A percentile compares a stretch with the other conserved stretches of the same genome.
These are phyloP conservation scores for Ustulina deusta DNA, from an alignment of 2,329 filamentous ascomycete genomes.

Conservation along the genomic window DNA sequence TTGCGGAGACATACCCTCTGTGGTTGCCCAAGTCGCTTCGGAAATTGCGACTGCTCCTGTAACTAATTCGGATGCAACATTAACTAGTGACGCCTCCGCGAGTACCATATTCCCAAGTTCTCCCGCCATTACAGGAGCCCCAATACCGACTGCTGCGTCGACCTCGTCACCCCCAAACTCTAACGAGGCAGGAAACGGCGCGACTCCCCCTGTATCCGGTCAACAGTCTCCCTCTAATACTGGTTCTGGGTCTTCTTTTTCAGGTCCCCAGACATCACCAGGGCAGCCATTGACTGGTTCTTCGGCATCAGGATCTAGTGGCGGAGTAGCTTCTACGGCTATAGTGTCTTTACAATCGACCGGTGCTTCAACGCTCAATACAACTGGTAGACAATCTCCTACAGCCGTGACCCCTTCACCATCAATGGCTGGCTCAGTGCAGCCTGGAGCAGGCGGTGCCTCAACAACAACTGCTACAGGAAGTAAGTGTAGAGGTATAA, in stretches of 20 bases:
- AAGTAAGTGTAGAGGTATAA: conserved; percentile 34
- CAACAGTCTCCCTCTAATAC: conserved; percentile 6
- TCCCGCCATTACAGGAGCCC: not conserved
- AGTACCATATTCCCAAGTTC: conserved; percentile 8
- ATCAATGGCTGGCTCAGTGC: conserved; percentile 20
- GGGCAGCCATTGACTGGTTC: conserved; percentile 2
- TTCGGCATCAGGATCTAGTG: not conserved
- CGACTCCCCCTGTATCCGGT: not conserved
- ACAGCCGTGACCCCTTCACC: not conserved
- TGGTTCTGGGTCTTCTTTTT: conserved; percentile 7
- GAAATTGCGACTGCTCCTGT: conserved; percentile 28
- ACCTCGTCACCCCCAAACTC: not conserved
- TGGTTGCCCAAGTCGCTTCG: conserved; percentile 34
- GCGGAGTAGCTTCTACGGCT: not conserved
- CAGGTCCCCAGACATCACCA: conserved; percentile 8
- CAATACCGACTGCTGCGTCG: not conserved
- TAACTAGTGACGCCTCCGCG: conserved; percentile 30
- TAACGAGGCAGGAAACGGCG: not conserved
- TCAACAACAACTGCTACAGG: conserved; percentile 30
- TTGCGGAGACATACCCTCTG: conserved; percentile 45
- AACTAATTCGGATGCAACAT: conserved; percentile 27
- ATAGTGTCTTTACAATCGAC: conserved; percentile 4
- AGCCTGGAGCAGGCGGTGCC: conserved; percentile 19
- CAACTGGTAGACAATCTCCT: conserved; percentile 7
- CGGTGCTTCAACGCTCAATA: not conserved